Percentiles rank a stretch among this genome's conserved stretches.
Evolutionary conservation across 768 basidiomycete genomes (phyloP).

Genomic region (Leccinum incarnatum): DNA sequence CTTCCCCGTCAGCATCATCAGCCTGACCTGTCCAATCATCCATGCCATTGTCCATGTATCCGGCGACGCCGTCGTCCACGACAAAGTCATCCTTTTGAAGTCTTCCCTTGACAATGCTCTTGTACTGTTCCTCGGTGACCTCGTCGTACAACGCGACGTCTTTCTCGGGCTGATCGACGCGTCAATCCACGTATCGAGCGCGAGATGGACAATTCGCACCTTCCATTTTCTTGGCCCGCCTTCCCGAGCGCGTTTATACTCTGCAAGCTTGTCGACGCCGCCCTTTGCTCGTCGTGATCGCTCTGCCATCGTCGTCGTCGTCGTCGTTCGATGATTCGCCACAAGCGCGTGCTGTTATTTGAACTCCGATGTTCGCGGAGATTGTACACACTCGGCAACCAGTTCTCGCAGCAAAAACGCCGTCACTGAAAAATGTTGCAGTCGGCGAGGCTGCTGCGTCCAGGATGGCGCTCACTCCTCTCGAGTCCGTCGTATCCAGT

Average conservation of each 20-base stretch:
- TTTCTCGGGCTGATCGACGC: constrained; percentile 42
- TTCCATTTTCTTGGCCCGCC: constrained; percentile 59
- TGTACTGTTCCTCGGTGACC: constrained; percentile 88
- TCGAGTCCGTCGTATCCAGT: constrained; percentile 28
- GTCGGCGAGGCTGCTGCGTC: constrained; percentile 31
- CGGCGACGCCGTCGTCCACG: constrained; percentile 86
- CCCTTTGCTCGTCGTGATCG: constrained; percentile 27
- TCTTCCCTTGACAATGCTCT: constrained; percentile 75
- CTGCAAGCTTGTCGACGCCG: constrained; percentile 48
- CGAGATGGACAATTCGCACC: constrained; percentile 35
- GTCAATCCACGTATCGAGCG: constrained; percentile 16
- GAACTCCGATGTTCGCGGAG: constrained; percentile 25
- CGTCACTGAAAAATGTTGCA: neutral
- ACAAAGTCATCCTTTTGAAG: constrained; percentile 92
- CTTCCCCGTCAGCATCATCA: constrained; percentile 54
- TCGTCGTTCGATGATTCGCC: constrained; percentile 20
- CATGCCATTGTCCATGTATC: constrained; percentile 95
- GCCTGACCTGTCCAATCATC: constrained; percentile 81
- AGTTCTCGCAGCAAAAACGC: neutral
- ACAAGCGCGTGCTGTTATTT: constrained; percentile 28
- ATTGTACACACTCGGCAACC: neutral
- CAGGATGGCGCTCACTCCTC: constrained; percentile 41
- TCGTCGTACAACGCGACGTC: constrained; percentile 82
- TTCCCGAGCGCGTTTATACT: constrained; percentile 57
- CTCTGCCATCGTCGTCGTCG: constrained; percentile 22